A percentile compares a stretch with the other conserved stretches of the same genome.
Evolutionary conservation across 768 basidiomycete genomes (phyloP).

Genomic region (Leucocoprinus leucothites): DNA sequence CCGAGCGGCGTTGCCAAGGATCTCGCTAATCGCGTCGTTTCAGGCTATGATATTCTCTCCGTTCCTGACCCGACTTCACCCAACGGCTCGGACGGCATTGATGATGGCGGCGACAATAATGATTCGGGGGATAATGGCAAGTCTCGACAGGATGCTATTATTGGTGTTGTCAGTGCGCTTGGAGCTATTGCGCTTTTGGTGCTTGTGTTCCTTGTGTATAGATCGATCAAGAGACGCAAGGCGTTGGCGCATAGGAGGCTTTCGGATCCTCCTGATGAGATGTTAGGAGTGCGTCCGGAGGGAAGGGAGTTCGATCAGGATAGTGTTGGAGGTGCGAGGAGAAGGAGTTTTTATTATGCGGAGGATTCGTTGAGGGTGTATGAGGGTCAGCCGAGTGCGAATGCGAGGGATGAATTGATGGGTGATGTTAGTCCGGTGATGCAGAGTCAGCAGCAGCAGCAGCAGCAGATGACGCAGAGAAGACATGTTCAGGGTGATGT

Average conservation of each 20-base stretch:
- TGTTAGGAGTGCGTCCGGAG: conserved; percentile 47
- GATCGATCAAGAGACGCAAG: conserved; percentile 62
- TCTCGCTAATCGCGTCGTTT: conserved; percentile 68
- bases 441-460: background rate
- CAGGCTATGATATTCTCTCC: conserved; percentile 57
- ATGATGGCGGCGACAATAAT: conserved; percentile 20
- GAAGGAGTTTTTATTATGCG: conserved; percentile 83
- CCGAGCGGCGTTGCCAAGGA: conserved; percentile 38
- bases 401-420: background rate
- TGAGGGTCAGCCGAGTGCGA: conserved; percentile 26
- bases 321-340: conserved; percentile 65
- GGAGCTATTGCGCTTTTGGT: conserved; percentile 76
- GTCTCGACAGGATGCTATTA: conserved; percentile 78
- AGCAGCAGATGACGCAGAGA: conserved; percentile 43
- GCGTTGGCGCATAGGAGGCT: conserved; percentile 72
- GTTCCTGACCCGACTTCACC: conserved; percentile 38
- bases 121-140: conserved; percentile 34
- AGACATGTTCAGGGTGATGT: conserved; percentile 52
- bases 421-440: conserved; percentile 4
- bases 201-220: conserved; percentile 68
- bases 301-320: conserved; percentile 80
- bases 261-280: conserved; percentile 47
- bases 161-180: conserved; percentile 83
- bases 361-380: conserved; percentile 76
- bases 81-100: conserved; percentile 4